Conservation (phyloP, 2,329 filamentous ascomycete genomes). For the Monilinia vaccinii-corymbosi region DNA sequence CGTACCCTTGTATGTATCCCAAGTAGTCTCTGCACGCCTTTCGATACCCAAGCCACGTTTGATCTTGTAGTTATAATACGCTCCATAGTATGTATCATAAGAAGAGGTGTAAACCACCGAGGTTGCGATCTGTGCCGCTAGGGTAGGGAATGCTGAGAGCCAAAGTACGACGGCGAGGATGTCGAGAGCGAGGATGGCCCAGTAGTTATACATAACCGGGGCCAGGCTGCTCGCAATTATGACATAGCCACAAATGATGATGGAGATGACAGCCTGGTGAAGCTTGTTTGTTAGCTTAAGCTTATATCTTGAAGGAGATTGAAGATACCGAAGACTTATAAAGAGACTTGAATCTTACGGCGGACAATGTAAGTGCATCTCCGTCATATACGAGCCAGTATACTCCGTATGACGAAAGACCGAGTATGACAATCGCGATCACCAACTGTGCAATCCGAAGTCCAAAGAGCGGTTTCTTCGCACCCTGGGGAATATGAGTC, state of each 20-base stretch:
- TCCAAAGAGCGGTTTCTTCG: neutral
- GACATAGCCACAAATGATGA: conserved; percentile 1
- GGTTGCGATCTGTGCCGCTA: neutral
- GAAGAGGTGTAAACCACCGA: neutral
- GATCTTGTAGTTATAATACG: conserved; percentile 1
- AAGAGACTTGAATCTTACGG: neutral
- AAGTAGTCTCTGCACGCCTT: neutral
- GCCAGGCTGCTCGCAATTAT: neutral
- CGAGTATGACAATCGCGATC: neutral
- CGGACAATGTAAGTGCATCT: neutral
- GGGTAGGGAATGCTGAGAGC: neutral
- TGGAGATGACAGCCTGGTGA: neutral
- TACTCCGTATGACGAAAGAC: conserved; percentile 1
- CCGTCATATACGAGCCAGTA: neutral
- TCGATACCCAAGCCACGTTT: neutral
- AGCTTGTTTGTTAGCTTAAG: neutral
- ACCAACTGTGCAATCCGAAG: conserved; percentile 4
- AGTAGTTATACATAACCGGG: conserved; percentile 4
- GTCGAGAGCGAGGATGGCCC: conserved; percentile 6
- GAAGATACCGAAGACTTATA: neutral
- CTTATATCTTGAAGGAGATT: neutral
- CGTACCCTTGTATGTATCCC: neutral
- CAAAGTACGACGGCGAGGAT: neutral
- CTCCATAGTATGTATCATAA: neutral
- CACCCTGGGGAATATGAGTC: neutral